Base-by-base conservation (phyloP, 2,329 filamentous ascomycete species). In the Cytospora mali region DNA sequence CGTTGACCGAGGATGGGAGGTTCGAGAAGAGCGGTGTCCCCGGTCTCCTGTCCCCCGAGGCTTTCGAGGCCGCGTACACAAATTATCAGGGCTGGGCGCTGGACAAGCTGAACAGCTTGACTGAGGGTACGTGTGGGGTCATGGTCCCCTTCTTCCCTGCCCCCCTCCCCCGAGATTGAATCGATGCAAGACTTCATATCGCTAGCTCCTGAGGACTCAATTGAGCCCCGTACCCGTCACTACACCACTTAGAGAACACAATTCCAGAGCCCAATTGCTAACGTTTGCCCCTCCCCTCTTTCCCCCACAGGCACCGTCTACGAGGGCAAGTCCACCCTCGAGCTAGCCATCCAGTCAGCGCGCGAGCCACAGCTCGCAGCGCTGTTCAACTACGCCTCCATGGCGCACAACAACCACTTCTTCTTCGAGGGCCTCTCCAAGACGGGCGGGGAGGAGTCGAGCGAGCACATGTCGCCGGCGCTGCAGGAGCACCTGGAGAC, bases 351-450 rank as follows among this genome's bases (percentile, higher is more conserved):
- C 71, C 81, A 86, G 71, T 89, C 89, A 64, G 91, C 94, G 64
- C 92, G 93, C 75, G 86, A 95, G 71, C 89, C 94, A 51, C 82
- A 83, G 69, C 82, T 85, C 66, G 95, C 95, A 49, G 83, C 88
- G 69, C 81, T 89, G 74, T 99, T 99, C 87, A 99, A 98, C 84
- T 87, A 96, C 75, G 95, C 95, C 75, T 96, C 92, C 70, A 96
- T 96, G 91, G 91, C 92, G 61, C 90, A 91, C 83, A 98, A 98
- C 85, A 97, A 87, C 75, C 80, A 87, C 74, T 89, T 92, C 81
- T 94, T 92, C 85, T 93, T 94, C 83, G 75, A 84, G 69, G 77
- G 81, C 66, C 75, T 88, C 57, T 73, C 74, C 21, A 62, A 69
- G 70, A 59, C 33, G 50, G 64, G 63, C 35, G 67, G 63, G 66